phyloP scores from a whole-genome alignment of 345 rosid genomes.

The Eucalyptus guilfoylei region DNA sequence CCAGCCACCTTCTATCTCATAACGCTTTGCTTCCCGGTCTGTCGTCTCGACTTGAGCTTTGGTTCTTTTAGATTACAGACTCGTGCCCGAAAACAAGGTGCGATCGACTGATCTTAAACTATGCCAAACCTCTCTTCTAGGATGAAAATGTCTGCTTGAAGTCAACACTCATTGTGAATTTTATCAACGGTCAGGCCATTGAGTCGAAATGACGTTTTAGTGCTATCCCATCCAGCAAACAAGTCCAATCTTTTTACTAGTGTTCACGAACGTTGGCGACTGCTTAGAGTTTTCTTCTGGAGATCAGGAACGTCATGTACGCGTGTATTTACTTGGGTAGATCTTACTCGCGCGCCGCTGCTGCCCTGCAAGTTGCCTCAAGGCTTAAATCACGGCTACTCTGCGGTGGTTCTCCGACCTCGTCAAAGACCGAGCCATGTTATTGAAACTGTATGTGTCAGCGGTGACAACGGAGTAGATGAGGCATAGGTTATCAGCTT shows the following conservation, averaged over 20 bases:
- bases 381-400: not conserved
- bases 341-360: no score
- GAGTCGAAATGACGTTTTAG: not conserved
- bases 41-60: not conserved
- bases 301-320: not conserved
- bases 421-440: not conserved
- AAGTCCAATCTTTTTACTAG: not conserved
- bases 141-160: not conserved
- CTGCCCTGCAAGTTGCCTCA: not conserved
- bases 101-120: not conserved
- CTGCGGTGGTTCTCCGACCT: not conserved
- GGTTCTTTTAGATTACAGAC: not conserved
- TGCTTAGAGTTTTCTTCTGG: not conserved
- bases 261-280: not conserved
- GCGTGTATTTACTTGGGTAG: not conserved
- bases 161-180: not conserved
- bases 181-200: not conserved
- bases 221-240: not conserved
- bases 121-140: not conserved
- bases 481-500: not conserved
- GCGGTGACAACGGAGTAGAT: not conserved
- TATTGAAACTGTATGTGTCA: not conserved
- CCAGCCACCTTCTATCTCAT: not conserved
- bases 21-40: not conserved
- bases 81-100: not conserved